A percentile compares a stretch with the other conserved stretches of the same genome.
Conservation (phyloP, 371 early-diverging fungal species). For the Lichtheimia ornata region DNA sequence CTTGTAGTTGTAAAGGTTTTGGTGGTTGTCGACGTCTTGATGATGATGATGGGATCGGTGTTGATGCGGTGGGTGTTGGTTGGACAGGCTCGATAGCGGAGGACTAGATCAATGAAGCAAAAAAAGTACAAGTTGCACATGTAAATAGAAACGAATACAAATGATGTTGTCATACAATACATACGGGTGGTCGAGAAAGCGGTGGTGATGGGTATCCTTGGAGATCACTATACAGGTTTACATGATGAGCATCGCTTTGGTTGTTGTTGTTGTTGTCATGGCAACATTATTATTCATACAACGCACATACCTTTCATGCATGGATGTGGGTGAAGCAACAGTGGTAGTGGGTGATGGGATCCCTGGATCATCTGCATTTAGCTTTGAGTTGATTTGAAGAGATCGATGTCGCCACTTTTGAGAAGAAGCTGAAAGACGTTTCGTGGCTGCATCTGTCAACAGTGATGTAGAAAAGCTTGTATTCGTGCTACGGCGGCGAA, state of each 20-base stretch:
- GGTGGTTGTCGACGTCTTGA: background rate
- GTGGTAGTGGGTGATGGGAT: conserved; percentile 3
- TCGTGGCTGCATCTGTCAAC: background rate
- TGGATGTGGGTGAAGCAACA: conserved; percentile 14
- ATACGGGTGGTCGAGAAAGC: conserved; percentile 1
- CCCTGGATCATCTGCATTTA: background rate
- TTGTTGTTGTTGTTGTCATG: background rate
- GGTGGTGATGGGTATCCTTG: conserved; percentile 7
- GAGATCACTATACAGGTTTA: background rate
- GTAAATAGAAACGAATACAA: background rate
- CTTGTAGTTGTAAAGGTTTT: background rate
- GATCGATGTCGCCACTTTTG: conserved; percentile 6
- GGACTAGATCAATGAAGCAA: conserved; percentile 1
- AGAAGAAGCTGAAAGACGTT: background rate
- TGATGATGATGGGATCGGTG: conserved; percentile 2
- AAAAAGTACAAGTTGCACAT: background rate
- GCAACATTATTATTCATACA: no score
- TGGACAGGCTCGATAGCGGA: background rate
- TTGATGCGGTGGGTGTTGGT: conserved; percentile 7
- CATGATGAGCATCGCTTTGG: background rate
- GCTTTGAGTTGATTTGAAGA: background rate
- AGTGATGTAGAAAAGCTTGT: background rate
- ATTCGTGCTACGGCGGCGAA: conserved; percentile 12
- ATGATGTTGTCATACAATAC: background rate
- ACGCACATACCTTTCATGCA: conserved; percentile 9